Percentiles rank a stretch among this genome's conserved stretches.
Evolutionary conservation across 768 basidiomycete species (phyloP).

Genomic region (Auricularia cornea): DNA sequence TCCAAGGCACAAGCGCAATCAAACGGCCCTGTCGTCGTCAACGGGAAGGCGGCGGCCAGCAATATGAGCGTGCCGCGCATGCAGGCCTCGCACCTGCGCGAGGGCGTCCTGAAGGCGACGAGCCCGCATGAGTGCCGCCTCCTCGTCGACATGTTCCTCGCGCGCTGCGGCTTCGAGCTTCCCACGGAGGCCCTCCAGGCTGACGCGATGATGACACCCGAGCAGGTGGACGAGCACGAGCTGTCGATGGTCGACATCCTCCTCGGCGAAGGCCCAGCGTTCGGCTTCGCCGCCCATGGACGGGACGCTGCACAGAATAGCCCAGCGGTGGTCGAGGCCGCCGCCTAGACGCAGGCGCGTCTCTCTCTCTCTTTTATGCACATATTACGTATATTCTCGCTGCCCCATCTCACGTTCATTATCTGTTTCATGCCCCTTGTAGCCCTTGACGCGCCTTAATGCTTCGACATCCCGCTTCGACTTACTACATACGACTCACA

Average conservation of each 20-base stretch:
- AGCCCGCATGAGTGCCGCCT: conserved; percentile 77
- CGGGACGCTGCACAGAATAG: too few relatives aligned
- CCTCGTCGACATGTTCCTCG: conserved; percentile 74
- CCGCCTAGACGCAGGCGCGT: background rate
- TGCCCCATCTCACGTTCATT: background rate
- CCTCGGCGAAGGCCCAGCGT: conserved; percentile 7
- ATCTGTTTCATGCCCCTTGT: background rate
- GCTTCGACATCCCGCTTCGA: background rate
- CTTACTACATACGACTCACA: too few relatives aligned
- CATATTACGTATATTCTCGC: background rate
- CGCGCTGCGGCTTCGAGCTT: conserved; percentile 43
- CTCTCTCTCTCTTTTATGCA: background rate
- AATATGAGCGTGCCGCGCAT: background rate
- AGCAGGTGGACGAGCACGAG: conserved; percentile 3
- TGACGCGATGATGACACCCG: background rate
- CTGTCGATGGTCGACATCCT: conserved; percentile 8
- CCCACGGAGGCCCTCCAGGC: conserved; percentile 11
- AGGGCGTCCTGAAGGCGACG: conserved; percentile 57
- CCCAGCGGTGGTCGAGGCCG: background rate
- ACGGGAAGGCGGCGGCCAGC: background rate
- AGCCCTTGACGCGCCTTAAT: background rate
- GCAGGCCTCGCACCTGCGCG: conserved; percentile 51
- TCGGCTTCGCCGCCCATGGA: background rate
- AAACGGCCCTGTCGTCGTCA: too few relatives aligned
- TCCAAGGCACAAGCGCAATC: too few relatives aligned